Evolutionary conservation across 352 stramenopile genomes (phyloP), one percentile per base, ranked within the genome.

Genomic region (Albugo candida): DNA sequence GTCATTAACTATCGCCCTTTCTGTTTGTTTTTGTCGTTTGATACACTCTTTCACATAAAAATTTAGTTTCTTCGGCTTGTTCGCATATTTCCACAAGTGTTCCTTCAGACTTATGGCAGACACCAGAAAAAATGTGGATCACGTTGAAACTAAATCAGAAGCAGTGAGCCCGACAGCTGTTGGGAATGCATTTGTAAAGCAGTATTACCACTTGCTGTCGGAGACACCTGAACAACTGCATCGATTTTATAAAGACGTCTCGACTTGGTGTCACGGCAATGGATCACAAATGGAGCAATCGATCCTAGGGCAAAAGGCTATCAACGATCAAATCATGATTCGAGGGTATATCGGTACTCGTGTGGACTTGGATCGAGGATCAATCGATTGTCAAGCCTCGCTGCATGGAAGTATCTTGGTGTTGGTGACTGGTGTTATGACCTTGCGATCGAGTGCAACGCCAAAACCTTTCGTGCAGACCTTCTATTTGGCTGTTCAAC

Each of bases 191-290:
- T 92, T 92, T 57, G 85, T 92, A 67, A 74, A 74, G 45, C 78
- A 92, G 65, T 92, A 92, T 64, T 92, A 92, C 63, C 74, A 86
- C 52, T 71, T 92, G 45, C 59, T 92, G 52, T 75, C 73, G 47
- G 84, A 87, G 54, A 70, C 83, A 47, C 78, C 78, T 48, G 67
- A 76, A 54, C 85, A 70, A 41, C 63, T 92, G 48, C 78, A 92
- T 56, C 78, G 78, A 39, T 92, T 92, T 55, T 92, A 92, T 59
- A 92, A 92, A 73, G 64, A 80, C 45, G 73, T 87, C 51, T 83
- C 67, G 17, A 66, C 58, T 39, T 92, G 73, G 70, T 83, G 71
- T 58, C 78, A 92, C 54, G 78, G 71, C 52, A 44, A 67, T 11
- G 78, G 78, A 36, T 88, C 75, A 49, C 73, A 74, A 37, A 86